A percentile compares a stretch with the other conserved stretches of the same genome.
Conservation (phyloP, 2,329 filamentous ascomycete genomes). For the Colletotrichum sp. region DNA sequence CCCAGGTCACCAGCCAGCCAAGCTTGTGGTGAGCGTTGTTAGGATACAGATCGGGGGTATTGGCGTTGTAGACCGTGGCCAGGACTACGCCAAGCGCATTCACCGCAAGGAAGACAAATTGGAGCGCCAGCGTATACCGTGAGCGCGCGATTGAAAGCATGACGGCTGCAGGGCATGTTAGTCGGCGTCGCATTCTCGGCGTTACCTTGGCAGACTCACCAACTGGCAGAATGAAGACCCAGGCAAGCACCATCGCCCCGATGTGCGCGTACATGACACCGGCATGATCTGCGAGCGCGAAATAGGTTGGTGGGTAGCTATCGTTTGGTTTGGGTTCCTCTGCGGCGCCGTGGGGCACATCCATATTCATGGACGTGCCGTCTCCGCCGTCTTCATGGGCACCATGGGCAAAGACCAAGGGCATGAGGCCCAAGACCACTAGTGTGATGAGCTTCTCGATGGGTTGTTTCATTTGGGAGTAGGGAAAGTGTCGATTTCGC, state of each 20-base stretch:
- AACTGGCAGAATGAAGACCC: constrained; percentile 75
- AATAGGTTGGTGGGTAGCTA: constrained; percentile 59
- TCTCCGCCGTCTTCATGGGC: constrained; percentile 22
- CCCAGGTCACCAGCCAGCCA: constrained; percentile 82
- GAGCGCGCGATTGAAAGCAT: constrained; percentile 87
- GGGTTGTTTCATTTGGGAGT: neutral
- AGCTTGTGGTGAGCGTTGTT: constrained; percentile 89
- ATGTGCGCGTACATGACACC: constrained; percentile 73
- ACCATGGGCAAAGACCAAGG: constrained; percentile 7
- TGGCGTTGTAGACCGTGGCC: constrained; percentile 75
- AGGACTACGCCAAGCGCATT: constrained; percentile 71
- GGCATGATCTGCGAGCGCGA: constrained; percentile 57
- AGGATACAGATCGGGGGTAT: constrained; percentile 84
- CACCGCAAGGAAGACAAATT: constrained; percentile 69
- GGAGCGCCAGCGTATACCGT: constrained; percentile 70
- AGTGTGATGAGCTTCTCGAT: neutral
- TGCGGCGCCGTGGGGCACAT: constrained; percentile 8
- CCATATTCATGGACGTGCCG: constrained; percentile 17
- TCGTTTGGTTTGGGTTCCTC: constrained; percentile 21
- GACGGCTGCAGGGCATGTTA: constrained; percentile 59
- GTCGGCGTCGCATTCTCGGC: neutral
- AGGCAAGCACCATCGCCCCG: constrained; percentile 70
- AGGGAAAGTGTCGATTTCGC: neutral
- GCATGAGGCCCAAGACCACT: neutral
- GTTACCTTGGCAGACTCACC: constrained; percentile 55